Percentiles rank a stretch among this genome's conserved stretches.
Evolutionary conservation across 1,284 basidiomycete species (phyloP).

Genomic region (Lentinula novae-zelandiae): DNA sequence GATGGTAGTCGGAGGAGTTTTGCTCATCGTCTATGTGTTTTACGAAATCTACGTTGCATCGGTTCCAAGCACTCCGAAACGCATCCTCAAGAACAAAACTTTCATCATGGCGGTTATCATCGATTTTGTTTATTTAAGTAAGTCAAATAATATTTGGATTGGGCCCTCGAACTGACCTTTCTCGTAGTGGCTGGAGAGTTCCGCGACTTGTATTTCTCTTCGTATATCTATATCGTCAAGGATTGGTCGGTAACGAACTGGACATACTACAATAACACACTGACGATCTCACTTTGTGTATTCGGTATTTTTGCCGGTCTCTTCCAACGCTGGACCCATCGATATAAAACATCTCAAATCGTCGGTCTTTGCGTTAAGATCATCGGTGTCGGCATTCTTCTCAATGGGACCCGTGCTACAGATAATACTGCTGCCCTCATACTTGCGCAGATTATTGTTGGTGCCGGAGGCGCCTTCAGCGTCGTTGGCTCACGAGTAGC

Average conservation of each 20-base stretch:
- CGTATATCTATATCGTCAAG: constrained; percentile 16
- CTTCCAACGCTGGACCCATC: too few species aligned
- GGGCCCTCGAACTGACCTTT: constrained; percentile 2
- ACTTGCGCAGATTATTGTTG: constrained; percentile 22
- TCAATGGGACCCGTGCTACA: constrained; percentile 12
- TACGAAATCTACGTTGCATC: constrained; percentile 14
- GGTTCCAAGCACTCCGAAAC: constrained; percentile 12
- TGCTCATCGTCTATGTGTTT: constrained; percentile 13
- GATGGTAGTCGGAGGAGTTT: constrained; percentile 14
- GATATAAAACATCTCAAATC: too few species aligned
- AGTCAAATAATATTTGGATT: too few species aligned
- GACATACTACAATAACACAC: constrained; percentile 16
- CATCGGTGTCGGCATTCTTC: too few species aligned
- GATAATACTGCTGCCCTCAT: constrained; percentile 18
- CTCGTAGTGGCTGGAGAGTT: constrained; percentile 11
- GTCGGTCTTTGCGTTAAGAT: too few species aligned
- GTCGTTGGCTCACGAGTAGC: constrained; percentile 21
- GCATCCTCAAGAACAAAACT: constrained; percentile 16
- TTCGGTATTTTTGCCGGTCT: too few species aligned
- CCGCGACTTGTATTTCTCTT: constrained; percentile 14
- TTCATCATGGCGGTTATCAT: constrained; percentile 16
- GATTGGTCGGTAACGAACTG: constrained; percentile 12
- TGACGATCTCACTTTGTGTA: too few species aligned
- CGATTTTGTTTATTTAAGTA: constrained; percentile 11
- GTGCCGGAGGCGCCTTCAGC: constrained; percentile 22